These are phyloP conservation scores for Ophiorrhiza pumila DNA, from an alignment of 257 asterid species.

Conservation along the genomic window DNA sequence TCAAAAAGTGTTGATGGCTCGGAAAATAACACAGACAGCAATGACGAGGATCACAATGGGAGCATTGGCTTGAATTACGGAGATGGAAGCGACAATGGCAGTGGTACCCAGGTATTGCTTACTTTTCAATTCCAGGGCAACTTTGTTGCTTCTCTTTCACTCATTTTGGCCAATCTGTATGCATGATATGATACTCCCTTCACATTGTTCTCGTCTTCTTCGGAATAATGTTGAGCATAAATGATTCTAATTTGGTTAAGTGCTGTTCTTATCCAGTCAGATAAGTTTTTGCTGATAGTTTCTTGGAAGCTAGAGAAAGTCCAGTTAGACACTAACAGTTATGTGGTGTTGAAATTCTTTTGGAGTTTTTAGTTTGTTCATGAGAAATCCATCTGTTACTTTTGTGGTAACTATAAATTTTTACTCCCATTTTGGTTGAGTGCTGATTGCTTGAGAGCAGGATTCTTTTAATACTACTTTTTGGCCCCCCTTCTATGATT, in stretches of 20 bases:
- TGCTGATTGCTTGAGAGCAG: not conserved
- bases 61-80: conserved; percentile 34
- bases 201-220: not conserved
- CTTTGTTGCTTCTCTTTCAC: not conserved
- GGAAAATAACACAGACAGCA: conserved; percentile 30
- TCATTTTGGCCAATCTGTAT: not conserved
- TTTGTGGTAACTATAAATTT: not conserved
- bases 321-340: too few species aligned
- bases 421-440: not conserved
- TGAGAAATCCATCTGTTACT: not conserved
- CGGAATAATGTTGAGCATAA: not conserved
- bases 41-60: conserved; percentile 39
- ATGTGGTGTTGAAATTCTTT: not conserved
- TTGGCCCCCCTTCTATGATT: not conserved
- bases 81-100: conserved; percentile 49
- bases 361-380: not conserved
- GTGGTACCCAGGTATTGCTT: conserved; percentile 44
- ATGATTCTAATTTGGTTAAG: not conserved
- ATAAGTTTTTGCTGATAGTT: not conserved
- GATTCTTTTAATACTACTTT: not conserved
- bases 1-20: conserved; percentile 33
- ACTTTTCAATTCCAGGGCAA: not conserved
- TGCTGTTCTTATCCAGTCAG: not conserved
- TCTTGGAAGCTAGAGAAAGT: not conserved
- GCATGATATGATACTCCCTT: not conserved